A percentile compares a stretch with the other conserved stretches of the same genome.
phyloP scores from a whole-genome alignment of 202 grass and related monocot species.

The Setaria viridis region DNA sequence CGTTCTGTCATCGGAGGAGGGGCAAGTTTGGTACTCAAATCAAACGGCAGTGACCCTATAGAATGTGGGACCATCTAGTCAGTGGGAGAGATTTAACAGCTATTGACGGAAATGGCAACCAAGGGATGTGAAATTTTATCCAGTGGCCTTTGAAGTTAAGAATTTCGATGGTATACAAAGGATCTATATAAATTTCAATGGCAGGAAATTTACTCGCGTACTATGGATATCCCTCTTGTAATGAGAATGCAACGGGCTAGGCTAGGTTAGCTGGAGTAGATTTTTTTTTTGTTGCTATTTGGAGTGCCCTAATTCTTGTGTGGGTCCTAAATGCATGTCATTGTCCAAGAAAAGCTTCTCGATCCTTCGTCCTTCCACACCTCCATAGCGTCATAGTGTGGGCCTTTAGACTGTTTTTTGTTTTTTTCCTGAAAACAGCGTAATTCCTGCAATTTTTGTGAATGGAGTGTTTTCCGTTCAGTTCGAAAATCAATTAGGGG shows the following conservation, averaged over 20 bases:
- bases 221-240: not conserved
- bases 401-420: not conserved
- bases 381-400: not conserved
- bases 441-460: not conserved
- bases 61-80: too few species aligned
- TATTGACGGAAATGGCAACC: too few species aligned
- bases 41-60: too few species aligned
- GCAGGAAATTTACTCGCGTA: not conserved
- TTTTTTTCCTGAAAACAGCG: too few species aligned
- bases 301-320: not conserved
- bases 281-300: not conserved
- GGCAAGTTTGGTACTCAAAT: too few species aligned
- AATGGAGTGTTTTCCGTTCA: too few species aligned
- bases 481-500: not conserved
- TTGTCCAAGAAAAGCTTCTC: not conserved
- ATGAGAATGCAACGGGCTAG: slow-evolving; percentile 7
- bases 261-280: not conserved
- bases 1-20: too few species aligned
- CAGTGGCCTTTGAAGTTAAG: too few species aligned
- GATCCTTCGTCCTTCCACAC: not conserved
- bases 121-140: too few species aligned
- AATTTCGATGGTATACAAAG: too few species aligned
- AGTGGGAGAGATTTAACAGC: too few species aligned
- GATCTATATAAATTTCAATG: too few species aligned
- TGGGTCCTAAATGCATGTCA: not conserved